Evolutionary conservation across 345 rosid species (phyloP).

Genomic region (Cochlearia excelsa): DNA sequence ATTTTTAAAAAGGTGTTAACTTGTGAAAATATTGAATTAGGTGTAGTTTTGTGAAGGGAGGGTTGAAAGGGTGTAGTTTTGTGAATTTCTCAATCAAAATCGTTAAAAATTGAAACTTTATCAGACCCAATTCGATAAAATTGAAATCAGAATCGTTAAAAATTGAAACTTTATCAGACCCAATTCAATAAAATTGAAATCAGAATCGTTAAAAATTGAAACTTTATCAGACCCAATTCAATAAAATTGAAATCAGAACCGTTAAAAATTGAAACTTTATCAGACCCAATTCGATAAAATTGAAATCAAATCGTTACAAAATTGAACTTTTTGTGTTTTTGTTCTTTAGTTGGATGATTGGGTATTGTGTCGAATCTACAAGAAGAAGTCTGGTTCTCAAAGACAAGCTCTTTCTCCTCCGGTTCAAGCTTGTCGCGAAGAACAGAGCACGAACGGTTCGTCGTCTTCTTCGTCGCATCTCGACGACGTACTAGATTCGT

Average conservation of each 20-base stretch:
- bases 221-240: no score
- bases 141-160: background rate
- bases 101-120: background rate
- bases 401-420: constrained; percentile 34
- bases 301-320: background rate
- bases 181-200: no score
- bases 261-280: background rate
- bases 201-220: background rate
- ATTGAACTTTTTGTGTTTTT: no score
- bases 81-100: no score
- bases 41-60: no score
- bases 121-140: background rate
- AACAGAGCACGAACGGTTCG: constrained; percentile 51
- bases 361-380: constrained; percentile 91
- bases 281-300: background rate
- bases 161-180: background rate
- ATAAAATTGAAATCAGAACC: no score
- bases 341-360: constrained; percentile 77
- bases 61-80: no score
- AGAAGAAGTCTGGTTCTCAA: constrained; percentile 65
- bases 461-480: constrained; percentile 67
- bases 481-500: constrained; percentile 70
- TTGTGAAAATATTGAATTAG: no score
- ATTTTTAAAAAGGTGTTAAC: no score
- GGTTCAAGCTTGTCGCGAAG: constrained; percentile 46